Percentiles rank a stretch among this genome's conserved stretches.
These are phyloP conservation scores for Backusella australiensis DNA, from an alignment of 192 early-diverging fungal genomes.

Conservation along the genomic window DNA sequence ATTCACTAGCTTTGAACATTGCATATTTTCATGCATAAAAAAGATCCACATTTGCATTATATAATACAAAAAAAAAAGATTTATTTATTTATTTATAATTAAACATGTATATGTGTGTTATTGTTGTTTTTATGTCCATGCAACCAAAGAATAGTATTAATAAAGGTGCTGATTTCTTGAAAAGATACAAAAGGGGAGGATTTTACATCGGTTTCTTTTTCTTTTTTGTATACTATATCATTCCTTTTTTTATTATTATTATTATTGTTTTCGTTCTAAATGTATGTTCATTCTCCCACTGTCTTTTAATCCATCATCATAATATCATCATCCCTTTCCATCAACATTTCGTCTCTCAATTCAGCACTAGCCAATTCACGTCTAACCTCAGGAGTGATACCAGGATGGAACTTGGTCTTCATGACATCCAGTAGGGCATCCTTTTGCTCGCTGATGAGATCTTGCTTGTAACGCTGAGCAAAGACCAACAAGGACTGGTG, in stretches of 20 bases:
- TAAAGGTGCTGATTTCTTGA: not conserved
- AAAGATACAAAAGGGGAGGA: not conserved
- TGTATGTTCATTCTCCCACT: not conserved
- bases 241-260: not conserved
- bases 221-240: not conserved
- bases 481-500: slow-evolving; percentile 96
- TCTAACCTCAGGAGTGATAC: slow-evolving; percentile 92
- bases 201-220: not conserved
- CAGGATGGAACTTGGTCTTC: slow-evolving; percentile 73
- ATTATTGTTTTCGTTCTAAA: not conserved
- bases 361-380: slow-evolving; percentile 79
- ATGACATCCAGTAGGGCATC: slow-evolving; percentile 83
- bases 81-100: slow-evolving; percentile 4
- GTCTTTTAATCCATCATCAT: slow-evolving; percentile 40
- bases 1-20: not conserved
- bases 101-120: not conserved
- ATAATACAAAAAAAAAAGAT: not conserved
- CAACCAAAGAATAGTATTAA: not conserved
- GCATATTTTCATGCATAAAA: too few relatives aligned
- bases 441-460: slow-evolving; percentile 93
- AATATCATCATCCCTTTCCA: slow-evolving; percentile 55
- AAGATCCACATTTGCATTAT: not conserved
- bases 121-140: not conserved
- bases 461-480: slow-evolving; percentile 96
- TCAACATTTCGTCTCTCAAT: slow-evolving; percentile 68